Conservation (phyloP, 2,329 filamentous ascomycete genomes). For the Mycosphaerella sp. region DNA sequence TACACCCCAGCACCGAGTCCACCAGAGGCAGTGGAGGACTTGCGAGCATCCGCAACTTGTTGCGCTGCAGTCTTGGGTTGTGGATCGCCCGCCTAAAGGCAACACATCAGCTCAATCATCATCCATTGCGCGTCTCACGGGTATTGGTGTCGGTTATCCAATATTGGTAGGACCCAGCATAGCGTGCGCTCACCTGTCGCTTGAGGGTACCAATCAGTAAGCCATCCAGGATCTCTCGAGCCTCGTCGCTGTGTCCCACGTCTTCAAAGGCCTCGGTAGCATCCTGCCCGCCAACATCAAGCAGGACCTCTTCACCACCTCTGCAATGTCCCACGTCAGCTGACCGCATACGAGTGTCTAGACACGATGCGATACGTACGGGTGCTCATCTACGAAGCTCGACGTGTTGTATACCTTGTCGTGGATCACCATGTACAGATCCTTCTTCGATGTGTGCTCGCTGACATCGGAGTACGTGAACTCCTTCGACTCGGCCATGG, state of each 20-base stretch:
- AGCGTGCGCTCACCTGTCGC: constrained; percentile 58
- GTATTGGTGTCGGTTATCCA: background rate
- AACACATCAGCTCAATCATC: background rate
- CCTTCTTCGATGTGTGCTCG: constrained; percentile 87
- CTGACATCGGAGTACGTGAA: constrained; percentile 76
- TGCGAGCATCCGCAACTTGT: constrained; percentile 46
- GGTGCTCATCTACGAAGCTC: constrained; percentile 95
- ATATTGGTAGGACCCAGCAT: too few species aligned
- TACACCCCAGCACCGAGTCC: constrained; percentile 73
- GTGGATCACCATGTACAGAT: constrained; percentile 85
- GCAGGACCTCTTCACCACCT: constrained; percentile 95
- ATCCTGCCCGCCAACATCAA: constrained; percentile 94
- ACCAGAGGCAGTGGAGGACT: constrained; percentile 38
- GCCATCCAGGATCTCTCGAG: constrained; percentile 81
- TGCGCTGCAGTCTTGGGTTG: constrained; percentile 55
- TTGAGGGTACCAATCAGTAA: constrained; percentile 71
- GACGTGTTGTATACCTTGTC: constrained; percentile 91
- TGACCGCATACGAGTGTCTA: background rate
- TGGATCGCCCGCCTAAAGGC: constrained; percentile 66
- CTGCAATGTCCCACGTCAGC: constrained; percentile 43
- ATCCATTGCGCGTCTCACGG: background rate
- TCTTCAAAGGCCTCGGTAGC: constrained; percentile 98
- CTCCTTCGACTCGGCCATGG: constrained; percentile 52
- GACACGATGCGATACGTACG: constrained; percentile 49
- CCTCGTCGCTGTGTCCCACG: constrained; percentile 98